Conservation (phyloP, 2,329 filamentous ascomycete species). For the Hypoxylon sp. region DNA sequence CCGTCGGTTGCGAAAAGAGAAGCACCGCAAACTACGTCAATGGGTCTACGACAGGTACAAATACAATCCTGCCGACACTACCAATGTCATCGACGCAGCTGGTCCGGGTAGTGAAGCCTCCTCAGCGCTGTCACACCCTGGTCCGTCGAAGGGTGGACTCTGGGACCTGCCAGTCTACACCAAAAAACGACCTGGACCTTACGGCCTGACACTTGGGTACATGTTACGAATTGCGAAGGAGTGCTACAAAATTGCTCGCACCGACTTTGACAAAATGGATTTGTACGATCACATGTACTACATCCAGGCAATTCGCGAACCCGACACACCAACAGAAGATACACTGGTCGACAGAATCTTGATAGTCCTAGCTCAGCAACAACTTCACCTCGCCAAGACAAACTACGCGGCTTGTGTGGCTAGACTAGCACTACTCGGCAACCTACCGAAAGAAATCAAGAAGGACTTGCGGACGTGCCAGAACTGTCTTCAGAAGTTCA, state of each 20-base stretch:
- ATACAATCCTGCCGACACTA: background rate
- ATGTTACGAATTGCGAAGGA: slow-evolving; percentile 19
- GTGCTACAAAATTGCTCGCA: background rate
- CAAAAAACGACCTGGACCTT: background rate
- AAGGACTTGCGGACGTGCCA: slow-evolving; percentile 15
- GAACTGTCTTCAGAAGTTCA: slow-evolving; percentile 26
- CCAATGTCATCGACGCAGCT: background rate
- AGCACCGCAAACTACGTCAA: slow-evolving; percentile 9
- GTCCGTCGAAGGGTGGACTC: background rate
- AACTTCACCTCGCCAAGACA: slow-evolving; percentile 1
- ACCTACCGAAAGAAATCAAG: background rate
- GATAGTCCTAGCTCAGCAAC: slow-evolving; percentile 23
- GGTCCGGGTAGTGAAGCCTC: background rate
- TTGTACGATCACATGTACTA: slow-evolving; percentile 25
- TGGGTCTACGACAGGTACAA: slow-evolving; percentile 19
- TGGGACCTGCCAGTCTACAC: background rate
- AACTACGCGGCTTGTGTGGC: slow-evolving; percentile 17
- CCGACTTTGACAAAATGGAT: slow-evolving; percentile 33
- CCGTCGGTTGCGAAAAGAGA: slow-evolving; percentile 16
- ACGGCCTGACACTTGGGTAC: slow-evolving; percentile 2
- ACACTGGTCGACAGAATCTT: slow-evolving; percentile 3
- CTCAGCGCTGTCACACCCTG: background rate
- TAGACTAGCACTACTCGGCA: background rate
- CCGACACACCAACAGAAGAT: background rate
- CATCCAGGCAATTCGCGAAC: slow-evolving; percentile 1